phyloP scores from a whole-genome alignment of 2,329 filamentous ascomycete species.

The Colletotrichum sp. region DNA sequence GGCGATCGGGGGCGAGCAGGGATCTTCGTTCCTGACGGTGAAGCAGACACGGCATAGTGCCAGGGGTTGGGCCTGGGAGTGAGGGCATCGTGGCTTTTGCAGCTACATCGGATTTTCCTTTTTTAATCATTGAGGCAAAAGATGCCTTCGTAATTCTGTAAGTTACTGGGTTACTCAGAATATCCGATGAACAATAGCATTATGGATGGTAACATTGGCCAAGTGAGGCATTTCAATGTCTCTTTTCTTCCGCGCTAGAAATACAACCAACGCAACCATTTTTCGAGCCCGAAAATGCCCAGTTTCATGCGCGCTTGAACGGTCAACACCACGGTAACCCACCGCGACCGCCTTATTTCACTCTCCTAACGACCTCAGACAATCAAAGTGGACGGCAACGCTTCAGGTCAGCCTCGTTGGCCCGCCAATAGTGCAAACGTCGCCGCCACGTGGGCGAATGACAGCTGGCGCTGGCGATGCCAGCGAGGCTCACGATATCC shows the following conservation, averaged over 20 bases:
- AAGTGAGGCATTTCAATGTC: not conserved
- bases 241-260: not conserved
- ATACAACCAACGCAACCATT: not conserved
- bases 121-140: not conserved
- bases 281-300: not conserved
- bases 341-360: not conserved
- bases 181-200: not conserved
- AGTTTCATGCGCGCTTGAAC: not conserved
- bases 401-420: not conserved
- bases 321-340: not conserved
- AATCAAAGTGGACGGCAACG: not conserved
- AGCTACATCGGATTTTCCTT: not conserved
- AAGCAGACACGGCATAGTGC: not conserved
- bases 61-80: not conserved
- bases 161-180: not conserved
- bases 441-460: constrained; percentile 2
- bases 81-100: not conserved
- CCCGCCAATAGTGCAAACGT: not conserved
- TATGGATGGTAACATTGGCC: not conserved
- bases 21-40: not conserved
- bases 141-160: not conserved
- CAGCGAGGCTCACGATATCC: not conserved
- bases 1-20: not conserved
- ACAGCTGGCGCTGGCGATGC: not conserved
- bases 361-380: not conserved